Conservation (phyloP, 1,139 yeast species). For the Debaryomyces sp. region DNA sequence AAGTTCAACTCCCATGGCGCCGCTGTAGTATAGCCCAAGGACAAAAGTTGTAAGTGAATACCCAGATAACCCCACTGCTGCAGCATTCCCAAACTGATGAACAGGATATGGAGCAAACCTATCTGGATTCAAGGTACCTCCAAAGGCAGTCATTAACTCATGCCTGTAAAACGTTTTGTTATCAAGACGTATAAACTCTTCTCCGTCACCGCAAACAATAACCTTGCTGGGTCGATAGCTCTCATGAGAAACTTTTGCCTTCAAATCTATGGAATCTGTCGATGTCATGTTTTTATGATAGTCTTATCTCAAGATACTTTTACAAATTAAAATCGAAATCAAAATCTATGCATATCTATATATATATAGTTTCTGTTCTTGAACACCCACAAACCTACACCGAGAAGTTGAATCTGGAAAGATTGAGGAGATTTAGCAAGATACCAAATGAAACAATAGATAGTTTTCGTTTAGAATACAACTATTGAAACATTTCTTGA, state of each 20-base stretch:
- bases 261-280: not conserved
- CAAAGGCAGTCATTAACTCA: slow-evolving; percentile 42
- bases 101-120: slow-evolving; percentile 25
- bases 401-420: no score
- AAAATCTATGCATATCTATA: no score
- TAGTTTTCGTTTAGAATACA: no score
- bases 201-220: slow-evolving; percentile 20
- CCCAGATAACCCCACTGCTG: slow-evolving; percentile 33
- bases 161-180: slow-evolving; percentile 34
- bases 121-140: slow-evolving; percentile 34
- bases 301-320: not conserved
- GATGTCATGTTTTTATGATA: slow-evolving; percentile 35
- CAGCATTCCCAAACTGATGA: slow-evolving; percentile 31
- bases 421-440: no score
- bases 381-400: no score
- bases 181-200: slow-evolving; percentile 32
- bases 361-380: no score
- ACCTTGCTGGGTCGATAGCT: not conserved
- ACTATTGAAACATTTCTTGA: no score
- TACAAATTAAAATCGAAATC: not conserved
- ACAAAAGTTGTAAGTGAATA: slow-evolving; percentile 35
- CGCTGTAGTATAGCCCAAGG: slow-evolving; percentile 50
- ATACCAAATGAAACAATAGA: no score
- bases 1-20: slow-evolving; percentile 54
- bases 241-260: not conserved